Evolutionary conservation across 2,329 filamentous ascomycete species (phyloP), one percentile per base, ranked within the genome.

Genomic region (Colletotrichum sp.): DNA sequence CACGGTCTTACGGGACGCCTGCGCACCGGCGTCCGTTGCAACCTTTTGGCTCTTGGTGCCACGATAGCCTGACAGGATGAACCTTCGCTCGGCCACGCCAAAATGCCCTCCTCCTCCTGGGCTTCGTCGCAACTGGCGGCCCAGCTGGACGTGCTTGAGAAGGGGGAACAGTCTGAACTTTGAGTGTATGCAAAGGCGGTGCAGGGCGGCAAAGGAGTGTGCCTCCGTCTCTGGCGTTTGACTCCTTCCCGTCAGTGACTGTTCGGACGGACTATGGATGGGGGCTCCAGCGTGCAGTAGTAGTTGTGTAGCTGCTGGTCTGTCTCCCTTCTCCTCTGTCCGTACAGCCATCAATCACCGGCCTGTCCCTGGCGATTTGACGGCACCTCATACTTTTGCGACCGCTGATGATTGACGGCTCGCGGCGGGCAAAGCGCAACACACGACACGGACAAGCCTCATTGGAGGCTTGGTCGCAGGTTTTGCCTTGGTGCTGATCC

Each of bases 11-110:
- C 52, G 52, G 52, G 68, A 68, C 69, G 39, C 69, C 69, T 59
- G 70, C 70, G 64, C 69, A 76, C 73, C 64, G 34, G 57, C 70
- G 44, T 73, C 73, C 63, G 73, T 69, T 75, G 34, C 72, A 71
- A 57, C 57, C 49, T 32, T 44, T 49, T 30, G 39, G 28, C 59
- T 26, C 18, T 18, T 69, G 70, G 64, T 73, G 73, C 70, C 64
- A 73, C 44, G 59, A 59, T 60, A 36, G 30, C 64, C 28, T 76
- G 73, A 69, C 70, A 69, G 73, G 73, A 76, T 69, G 73, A 73
- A 69, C 70, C 70, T 69, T 73, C 70, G 44, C 70, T 69, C 57
- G 73, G 73, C 59, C 64, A 63, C 44, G 62, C 69, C 63, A 55
- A 64, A 59, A 62, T 34, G 10, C 26, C 30, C 30, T 15, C 63